Base-by-base conservation (phyloP, 2,329 filamentous ascomycete species). In the Ilyonectria destructans region DNA sequence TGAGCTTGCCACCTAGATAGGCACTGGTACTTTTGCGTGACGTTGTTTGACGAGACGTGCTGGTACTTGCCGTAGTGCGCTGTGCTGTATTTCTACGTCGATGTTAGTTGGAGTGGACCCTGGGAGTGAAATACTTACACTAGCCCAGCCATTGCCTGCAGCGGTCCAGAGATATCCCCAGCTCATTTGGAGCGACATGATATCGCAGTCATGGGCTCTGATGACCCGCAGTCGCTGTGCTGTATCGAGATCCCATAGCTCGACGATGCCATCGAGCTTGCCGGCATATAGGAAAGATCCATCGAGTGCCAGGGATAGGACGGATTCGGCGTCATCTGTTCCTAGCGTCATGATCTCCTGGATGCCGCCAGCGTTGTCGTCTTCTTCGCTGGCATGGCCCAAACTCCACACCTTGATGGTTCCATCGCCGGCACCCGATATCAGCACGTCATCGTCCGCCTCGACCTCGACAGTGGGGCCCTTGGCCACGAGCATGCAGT, bases 181-280 rank as follows among this genome's bases (percentile, higher is more conserved):
- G 26, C 93, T 92, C 80, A 98, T 92, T 71, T 94, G 92, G 49
- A 98, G 85, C 0, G 94, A 92, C 85, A 97, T 94, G 56, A 98
- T 89, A 79, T 98, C 94, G 49, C 91, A 91, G 37, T 89, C 89
- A 74, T 95, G 92, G 1, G 92, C 90, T 77, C 93, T 95, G 77
- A 99, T 92, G 19, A 94, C 95, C 65, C 96, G 89, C 51, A 99
- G 87, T 56, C 96, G 91, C 81, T 99, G 96, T 61, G 92, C 91
- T 0, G 96, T 98, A 78, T 98, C 96, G 15, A 99, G 86, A 78
- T 99, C 97, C 96, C 97, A 99, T 12, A 99, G 89, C 79, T 98
- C 96, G 67, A 99, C 90, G 58, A 97, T 89, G 23, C 96, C 97
- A 45, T 93, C 91, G 1, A 95, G 88, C 74, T 97, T 93, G 54